These are phyloP conservation scores for Termitomyces sp. DNA, from an alignment of 768 basidiomycete species.

Conservation along the genomic window DNA sequence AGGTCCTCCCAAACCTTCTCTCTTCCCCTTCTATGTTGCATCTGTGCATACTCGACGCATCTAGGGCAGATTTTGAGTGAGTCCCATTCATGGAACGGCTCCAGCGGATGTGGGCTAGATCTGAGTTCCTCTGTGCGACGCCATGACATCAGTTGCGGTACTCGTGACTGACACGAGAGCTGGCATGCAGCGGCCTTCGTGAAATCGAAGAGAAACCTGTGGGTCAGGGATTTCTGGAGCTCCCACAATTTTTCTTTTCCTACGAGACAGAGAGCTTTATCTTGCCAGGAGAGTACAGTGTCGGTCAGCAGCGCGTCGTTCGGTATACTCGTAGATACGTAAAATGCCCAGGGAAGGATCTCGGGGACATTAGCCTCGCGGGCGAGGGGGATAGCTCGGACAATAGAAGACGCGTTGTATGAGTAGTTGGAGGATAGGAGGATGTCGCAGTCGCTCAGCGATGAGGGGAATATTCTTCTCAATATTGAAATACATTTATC, in stretches of 20 bases:
- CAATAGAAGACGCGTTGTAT: conserved; percentile 32
- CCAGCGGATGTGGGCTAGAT: conserved; percentile 32
- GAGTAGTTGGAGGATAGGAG: conserved; percentile 31
- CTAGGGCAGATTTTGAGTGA: conserved; percentile 26
- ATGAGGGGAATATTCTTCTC: conserved; percentile 36
- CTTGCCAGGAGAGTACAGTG: conserved; percentile 33
- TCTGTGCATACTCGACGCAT: conserved; percentile 25
- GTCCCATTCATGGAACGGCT: conserved; percentile 31
- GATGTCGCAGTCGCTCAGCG: conserved; percentile 32
- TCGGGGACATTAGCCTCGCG: conserved; percentile 34
- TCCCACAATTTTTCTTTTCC: conserved; percentile 39
- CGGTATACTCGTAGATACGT: conserved; percentile 36
- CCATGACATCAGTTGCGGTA: conserved; percentile 22
- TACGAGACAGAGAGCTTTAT: conserved; percentile 37
- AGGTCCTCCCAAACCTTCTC: conserved; percentile 34
- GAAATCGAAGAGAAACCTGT: conserved; percentile 32
- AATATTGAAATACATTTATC: conserved; percentile 35
- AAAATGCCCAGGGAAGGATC: conserved; percentile 43
- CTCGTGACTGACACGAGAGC: conserved; percentile 21
- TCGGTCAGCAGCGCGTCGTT: conserved; percentile 31
- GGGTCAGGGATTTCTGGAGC: conserved; percentile 30
- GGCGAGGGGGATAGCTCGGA: conserved; percentile 39
- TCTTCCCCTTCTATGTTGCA: conserved; percentile 28
- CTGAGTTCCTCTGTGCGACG: conserved; percentile 31
- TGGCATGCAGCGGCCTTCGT: conserved; percentile 25